phyloP scores from a whole-genome alignment of 1,284 basidiomycete species.

The Sanghuangporus sanghuang region DNA sequence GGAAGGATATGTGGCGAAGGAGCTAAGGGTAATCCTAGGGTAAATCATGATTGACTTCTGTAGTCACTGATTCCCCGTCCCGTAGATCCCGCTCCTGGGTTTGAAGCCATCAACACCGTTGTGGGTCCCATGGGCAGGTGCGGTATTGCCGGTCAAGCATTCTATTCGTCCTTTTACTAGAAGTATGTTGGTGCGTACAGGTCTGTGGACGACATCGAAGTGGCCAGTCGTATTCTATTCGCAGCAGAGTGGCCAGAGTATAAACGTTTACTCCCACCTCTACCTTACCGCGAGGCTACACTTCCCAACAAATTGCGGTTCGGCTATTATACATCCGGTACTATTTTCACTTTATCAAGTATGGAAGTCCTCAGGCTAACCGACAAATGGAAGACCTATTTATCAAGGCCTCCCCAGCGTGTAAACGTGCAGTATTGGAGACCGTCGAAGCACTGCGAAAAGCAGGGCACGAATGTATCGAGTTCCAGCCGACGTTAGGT shows the following conservation, averaged over 20 bases:
- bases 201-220: conserved; percentile 62
- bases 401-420: conserved; percentile 74
- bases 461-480: conserved; percentile 75
- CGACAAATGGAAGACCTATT: conserved; percentile 44
- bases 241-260: conserved; percentile 40
- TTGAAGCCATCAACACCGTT: conserved; percentile 56
- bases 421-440: conserved; percentile 73
- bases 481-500: conserved; percentile 53
- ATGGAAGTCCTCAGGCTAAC: neutral
- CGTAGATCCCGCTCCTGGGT: conserved; percentile 52
- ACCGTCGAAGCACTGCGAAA: conserved; percentile 62
- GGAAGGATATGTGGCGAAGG: conserved; percentile 50
- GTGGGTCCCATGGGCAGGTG: conserved; percentile 76
- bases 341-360: neutral
- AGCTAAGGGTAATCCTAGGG: conserved; percentile 34
- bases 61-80: neutral
- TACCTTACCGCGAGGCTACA: conserved; percentile 54
- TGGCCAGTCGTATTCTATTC: conserved; percentile 51
- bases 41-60: neutral
- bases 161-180: neutral
- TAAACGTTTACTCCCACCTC: conserved; percentile 39
- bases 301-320: conserved; percentile 58
- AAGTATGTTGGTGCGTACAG: conserved; percentile 27
- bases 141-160: conserved; percentile 5
- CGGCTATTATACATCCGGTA: conserved; percentile 67